Percentiles rank a stretch among this genome's conserved stretches.
Evolutionary conservation across 345 rosid genomes (phyloP).

Genomic region (Psidium friedrichsthalianum): DNA sequence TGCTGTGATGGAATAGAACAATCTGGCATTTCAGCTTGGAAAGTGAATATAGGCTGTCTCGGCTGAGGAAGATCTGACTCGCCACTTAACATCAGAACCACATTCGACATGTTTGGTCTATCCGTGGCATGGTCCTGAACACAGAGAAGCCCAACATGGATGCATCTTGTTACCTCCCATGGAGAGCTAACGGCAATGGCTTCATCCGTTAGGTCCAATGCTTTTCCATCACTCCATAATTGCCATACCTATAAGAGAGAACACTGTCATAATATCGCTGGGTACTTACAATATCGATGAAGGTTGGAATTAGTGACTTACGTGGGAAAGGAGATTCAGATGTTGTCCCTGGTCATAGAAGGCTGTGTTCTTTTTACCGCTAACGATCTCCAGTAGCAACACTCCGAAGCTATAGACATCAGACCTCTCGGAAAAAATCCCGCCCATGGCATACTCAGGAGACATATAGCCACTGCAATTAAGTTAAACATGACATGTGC

Average conservation of each 20-base stretch:
- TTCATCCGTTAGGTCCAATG: neutral
- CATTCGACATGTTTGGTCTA: conserved; percentile 19
- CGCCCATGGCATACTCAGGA: conserved; percentile 8
- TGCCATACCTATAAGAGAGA: neutral
- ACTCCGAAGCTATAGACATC: conserved; percentile 15
- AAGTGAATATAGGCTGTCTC: neutral
- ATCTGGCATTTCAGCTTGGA: neutral
- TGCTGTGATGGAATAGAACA: neutral
- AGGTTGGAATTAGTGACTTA: neutral
- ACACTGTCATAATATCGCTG: no score
- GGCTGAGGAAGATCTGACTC: neutral
- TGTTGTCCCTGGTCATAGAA: neutral
- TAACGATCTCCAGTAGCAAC: conserved; percentile 10
- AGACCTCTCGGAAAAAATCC: neutral
- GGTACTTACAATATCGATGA: neutral
- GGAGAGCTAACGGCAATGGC: neutral
- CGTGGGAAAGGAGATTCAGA: neutral
- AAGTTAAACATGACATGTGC: no score
- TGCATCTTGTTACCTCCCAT: neutral
- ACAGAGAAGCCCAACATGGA: conserved; percentile 3
- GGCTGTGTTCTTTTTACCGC: conserved; percentile 1
- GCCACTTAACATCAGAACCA: neutral
- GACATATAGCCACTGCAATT: conserved; percentile 8
- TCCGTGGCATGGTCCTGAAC: conserved; percentile 12
- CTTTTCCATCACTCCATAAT: neutral